Percentiles rank a stretch among this genome's conserved stretches.
Conservation (phyloP, 208 protist species). For the Trichomonas gallinae region DNA sequence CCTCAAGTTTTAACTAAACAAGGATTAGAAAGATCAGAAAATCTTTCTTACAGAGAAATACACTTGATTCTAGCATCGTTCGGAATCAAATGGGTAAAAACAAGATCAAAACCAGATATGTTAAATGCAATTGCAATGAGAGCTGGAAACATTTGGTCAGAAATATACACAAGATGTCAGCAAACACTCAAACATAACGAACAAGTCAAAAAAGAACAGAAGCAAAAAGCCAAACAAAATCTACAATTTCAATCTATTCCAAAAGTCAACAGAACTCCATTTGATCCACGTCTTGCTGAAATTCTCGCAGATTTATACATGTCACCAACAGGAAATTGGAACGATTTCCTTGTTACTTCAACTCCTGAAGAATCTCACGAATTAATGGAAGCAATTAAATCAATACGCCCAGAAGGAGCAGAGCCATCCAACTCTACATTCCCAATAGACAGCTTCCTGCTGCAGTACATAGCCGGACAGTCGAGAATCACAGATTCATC, state of each 20-base stretch:
- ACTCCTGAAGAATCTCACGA: neutral
- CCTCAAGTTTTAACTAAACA: too few species aligned
- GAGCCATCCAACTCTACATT: neutral
- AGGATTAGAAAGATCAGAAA: neutral
- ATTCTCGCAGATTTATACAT: neutral
- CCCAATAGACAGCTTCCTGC: neutral
- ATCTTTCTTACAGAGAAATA: neutral
- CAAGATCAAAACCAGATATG: neutral
- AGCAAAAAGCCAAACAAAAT: neutral
- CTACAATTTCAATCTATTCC: neutral
- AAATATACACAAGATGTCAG: neutral
- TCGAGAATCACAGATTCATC: neutral
- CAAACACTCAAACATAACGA: neutral
- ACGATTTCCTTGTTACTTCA: neutral
- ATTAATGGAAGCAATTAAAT: neutral
- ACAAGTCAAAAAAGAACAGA: neutral
- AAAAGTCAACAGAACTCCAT: neutral
- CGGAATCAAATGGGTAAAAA: neutral
- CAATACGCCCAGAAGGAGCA: neutral
- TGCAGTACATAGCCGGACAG: neutral
- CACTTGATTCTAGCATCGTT: neutral
- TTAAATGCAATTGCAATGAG: neutral
- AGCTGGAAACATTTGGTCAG: neutral
- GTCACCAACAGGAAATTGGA: neutral
- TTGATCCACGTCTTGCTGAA: neutral